Evolutionary conservation across 1,139 yeast genomes (phyloP).

Genomic region (Tardiomyces digboiensis): DNA sequence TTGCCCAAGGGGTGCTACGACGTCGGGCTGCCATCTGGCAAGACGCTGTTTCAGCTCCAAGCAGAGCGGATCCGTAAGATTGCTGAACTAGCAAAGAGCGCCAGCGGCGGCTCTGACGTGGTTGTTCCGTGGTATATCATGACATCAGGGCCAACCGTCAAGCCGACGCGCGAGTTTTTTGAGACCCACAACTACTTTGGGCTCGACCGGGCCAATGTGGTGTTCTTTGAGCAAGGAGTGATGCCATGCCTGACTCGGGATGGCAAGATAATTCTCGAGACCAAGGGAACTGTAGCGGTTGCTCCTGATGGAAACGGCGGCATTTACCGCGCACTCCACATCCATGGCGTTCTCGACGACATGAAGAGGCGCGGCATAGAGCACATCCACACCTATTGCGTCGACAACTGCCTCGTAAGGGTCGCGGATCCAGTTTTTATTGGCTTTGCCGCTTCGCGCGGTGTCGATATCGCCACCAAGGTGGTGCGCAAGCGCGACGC

Average conservation of each 20-base stretch:
- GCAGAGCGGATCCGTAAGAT: conserved; percentile 72
- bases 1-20: conserved; percentile 93
- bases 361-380: conserved; percentile 60
- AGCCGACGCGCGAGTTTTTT: conserved; percentile 68
- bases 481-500: conserved; percentile 93
- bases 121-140: conserved; percentile 79
- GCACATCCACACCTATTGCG: conserved; percentile 95
- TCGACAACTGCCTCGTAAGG: conserved; percentile 85
- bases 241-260: conserved; percentile 75
- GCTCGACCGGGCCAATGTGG: conserved; percentile 44
- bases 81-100: conserved; percentile 42
- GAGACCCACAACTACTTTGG: conserved; percentile 58
- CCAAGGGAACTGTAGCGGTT: conserved; percentile 50
- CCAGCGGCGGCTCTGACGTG: conserved; percentile 23
- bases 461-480: conserved; percentile 79
- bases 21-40: conserved; percentile 74
- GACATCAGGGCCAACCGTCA: conserved; percentile 90
- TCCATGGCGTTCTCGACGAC: conserved; percentile 59
- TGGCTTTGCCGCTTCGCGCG: conserved; percentile 60
- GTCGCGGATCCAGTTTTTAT: conserved; percentile 92
- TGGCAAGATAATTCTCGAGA: conserved; percentile 65
- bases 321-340: conserved; percentile 70
- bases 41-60: conserved; percentile 85
- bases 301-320: conserved; percentile 99
- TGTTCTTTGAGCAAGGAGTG: conserved; percentile 90